A percentile compares a stretch with the other conserved stretches of the same genome.
Evolutionary conservation across 2,329 filamentous ascomycete species (phyloP).

Genomic region (Lithohypha guttulata): DNA sequence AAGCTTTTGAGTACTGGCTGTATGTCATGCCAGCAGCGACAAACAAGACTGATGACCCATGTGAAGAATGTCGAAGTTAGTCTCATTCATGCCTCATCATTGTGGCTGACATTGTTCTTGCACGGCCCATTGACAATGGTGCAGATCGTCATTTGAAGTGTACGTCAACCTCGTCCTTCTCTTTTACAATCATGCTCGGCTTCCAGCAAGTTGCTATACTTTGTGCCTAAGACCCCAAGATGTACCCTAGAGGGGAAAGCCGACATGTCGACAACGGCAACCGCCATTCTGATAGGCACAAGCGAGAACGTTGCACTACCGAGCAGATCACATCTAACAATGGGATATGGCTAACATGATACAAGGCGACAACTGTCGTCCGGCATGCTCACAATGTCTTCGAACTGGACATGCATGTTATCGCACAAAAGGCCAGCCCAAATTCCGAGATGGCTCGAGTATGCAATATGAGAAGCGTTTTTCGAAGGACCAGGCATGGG

Average conservation of each 20-base stretch:
- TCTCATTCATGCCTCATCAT: background rate
- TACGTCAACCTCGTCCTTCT: slow-evolving; percentile 12
- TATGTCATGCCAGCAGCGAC: slow-evolving; percentile 15
- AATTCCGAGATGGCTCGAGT: slow-evolving; percentile 21
- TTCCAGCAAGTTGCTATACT: background rate
- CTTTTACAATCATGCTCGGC: background rate
- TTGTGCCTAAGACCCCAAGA: no score
- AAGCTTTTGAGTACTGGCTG: no score
- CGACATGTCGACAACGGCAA: no score
- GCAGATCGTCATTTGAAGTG: slow-evolving; percentile 22
- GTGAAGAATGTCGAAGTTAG: slow-evolving; percentile 22
- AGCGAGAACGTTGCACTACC: no score
- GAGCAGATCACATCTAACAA: no score
- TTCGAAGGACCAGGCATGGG: slow-evolving; percentile 21
- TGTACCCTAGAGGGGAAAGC: no score
- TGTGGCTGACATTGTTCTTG: background rate
- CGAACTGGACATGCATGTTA: slow-evolving; percentile 17
- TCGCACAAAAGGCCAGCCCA: slow-evolving; percentile 19
- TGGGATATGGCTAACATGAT: slow-evolving; percentile 11
- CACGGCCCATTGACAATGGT: slow-evolving; percentile 11
- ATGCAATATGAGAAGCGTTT: slow-evolving; percentile 21
- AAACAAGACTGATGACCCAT: slow-evolving; percentile 21
- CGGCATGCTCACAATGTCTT: slow-evolving; percentile 21
- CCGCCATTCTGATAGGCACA: no score
- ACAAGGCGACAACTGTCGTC: slow-evolving; percentile 20